Evolutionary conservation across 78 protist species (phyloP), one percentile per base, ranked within the genome.

Genomic region (Mastigamoeba balamuthi): DNA sequence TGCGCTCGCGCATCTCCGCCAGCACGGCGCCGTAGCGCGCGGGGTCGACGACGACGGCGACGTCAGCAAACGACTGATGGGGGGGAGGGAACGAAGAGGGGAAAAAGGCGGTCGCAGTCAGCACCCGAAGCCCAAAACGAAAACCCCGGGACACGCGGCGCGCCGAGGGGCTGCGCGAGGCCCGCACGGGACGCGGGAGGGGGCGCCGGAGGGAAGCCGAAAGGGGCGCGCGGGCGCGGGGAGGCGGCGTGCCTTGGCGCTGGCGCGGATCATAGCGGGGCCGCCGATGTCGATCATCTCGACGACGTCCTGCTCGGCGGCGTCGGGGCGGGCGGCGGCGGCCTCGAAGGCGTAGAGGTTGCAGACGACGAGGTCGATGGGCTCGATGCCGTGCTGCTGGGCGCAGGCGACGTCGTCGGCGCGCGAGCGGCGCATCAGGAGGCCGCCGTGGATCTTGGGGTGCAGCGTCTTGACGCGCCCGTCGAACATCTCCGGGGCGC

Each of bases 211-310:
- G 1, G 40, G 63, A n/a, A n/a, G n/a, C n/a, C n/a, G n/a, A n/a
- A n/a, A n/a, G n/a, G n/a, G n/a, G n/a, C n/a, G n/a, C n/a, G n/a
- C n/a, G n/a, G n/a, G n/a, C n/a, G n/a, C n/a, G n/a, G n/a, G n/a
- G n/a, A n/a, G n/a, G n/a, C n/a, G n/a, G n/a, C n/a, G n/a, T n/a
- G n/a, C n/a, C n/a, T n/a, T n/a, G n/a, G n/a, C n/a, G n/a, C n/a
- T n/a, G n/a, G n/a, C n/a, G n/a, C 82, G 41, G 43, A 82, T 77
- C 4, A 83, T 36, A 33, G 88, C 75, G 36, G 70, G 80, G 9
- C 88, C 88, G 67, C 94, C 95, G 65, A 91, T 91, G 78, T 91
- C 95, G 27, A 91, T 78, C n/a, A 83, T 81, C 82, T 91, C 95
- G 33, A 91, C 74, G 0, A 88, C 91, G 38, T 77, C 88, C 0